Conservation (phyloP, 1,139 yeast genomes). For the Scheffersomyces stambukii region DNA sequence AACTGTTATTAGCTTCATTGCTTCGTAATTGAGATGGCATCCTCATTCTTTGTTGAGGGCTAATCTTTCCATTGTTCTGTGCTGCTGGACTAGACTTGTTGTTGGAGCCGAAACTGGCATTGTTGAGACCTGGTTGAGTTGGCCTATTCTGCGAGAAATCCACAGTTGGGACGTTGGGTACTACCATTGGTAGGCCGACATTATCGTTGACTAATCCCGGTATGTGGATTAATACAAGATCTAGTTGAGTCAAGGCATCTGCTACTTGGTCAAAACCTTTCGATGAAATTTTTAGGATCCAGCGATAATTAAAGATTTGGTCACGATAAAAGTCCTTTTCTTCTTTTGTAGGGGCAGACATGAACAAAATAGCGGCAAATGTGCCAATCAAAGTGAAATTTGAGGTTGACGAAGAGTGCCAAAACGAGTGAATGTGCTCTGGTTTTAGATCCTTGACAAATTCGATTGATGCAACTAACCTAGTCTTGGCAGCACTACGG, state of each 20-base stretch:
- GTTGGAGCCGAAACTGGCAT: background rate
- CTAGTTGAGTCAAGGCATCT: slow-evolving; percentile 64
- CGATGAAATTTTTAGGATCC: slow-evolving; percentile 68
- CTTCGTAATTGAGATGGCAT: too few relatives aligned
- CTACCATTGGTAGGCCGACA: slow-evolving; percentile 36
- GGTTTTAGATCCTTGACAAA: slow-evolving; percentile 71
- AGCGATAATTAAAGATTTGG: slow-evolving; percentile 68
- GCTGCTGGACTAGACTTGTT: too few relatives aligned
- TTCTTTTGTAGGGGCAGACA: slow-evolving; percentile 54
- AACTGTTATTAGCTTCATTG: too few relatives aligned
- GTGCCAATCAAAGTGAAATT: slow-evolving; percentile 80
- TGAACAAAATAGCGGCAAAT: slow-evolving; percentile 74
- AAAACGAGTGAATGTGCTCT: slow-evolving; percentile 80
- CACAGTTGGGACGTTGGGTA: slow-evolving; percentile 27
- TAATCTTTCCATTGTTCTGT: too few relatives aligned
- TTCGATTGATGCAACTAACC: slow-evolving; percentile 77
- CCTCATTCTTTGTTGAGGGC: too few relatives aligned
- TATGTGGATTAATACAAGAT: slow-evolving; percentile 58
- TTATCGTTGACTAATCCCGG: slow-evolving; percentile 59
- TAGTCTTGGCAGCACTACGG: slow-evolving; percentile 76
- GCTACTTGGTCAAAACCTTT: slow-evolving; percentile 73
- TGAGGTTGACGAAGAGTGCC: slow-evolving; percentile 80
- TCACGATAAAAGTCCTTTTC: slow-evolving; percentile 64
- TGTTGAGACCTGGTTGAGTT: background rate
- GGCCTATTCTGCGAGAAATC: slow-evolving; percentile 1